Evolutionary conservation across 805 yeast species (phyloP).

Genomic region (Lipomyces orientalis): DNA sequence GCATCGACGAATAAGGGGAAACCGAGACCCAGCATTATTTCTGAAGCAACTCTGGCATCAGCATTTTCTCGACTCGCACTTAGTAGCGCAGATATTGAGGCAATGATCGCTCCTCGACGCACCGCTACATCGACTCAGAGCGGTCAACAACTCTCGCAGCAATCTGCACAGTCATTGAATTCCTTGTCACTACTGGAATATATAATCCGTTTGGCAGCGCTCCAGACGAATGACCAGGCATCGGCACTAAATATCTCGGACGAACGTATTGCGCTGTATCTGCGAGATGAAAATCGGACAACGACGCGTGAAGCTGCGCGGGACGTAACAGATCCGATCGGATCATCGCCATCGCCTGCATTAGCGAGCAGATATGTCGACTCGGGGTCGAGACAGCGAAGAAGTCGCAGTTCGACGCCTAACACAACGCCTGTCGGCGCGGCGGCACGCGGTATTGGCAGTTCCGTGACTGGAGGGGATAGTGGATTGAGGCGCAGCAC

Average conservation of each 20-base stretch:
- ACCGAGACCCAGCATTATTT: constrained; percentile 4
- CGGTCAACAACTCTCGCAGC: not conserved
- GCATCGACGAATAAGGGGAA: not conserved
- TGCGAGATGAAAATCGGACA: constrained; percentile 59
- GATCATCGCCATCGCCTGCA: constrained; percentile 31
- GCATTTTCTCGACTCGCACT: constrained; percentile 28
- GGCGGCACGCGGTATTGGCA: constrained; percentile 26
- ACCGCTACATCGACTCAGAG: not conserved
- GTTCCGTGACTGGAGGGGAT: constrained; percentile 8
- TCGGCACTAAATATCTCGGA: constrained; percentile 64
- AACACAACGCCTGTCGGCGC: not conserved
- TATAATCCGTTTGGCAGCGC: constrained; percentile 60
- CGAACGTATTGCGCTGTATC: constrained; percentile 65
- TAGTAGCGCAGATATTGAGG: constrained; percentile 25
- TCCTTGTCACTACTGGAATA: constrained; percentile 65
- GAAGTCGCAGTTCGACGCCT: constrained; percentile 6
- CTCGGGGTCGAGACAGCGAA: not conserved
- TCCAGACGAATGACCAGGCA: constrained; percentile 65
- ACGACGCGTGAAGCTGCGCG: constrained; percentile 23
- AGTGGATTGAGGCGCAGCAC: not conserved
- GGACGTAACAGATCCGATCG: constrained; percentile 34
- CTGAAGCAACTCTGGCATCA: constrained; percentile 18
- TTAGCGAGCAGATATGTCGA: constrained; percentile 17
- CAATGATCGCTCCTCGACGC: constrained; percentile 10
- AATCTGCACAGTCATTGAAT: constrained; percentile 12